A percentile compares a stretch with the other conserved stretches of the same genome.
Conservation (phyloP, 2,329 filamentous ascomycete species). For the Neospermospora avenae region DNA sequence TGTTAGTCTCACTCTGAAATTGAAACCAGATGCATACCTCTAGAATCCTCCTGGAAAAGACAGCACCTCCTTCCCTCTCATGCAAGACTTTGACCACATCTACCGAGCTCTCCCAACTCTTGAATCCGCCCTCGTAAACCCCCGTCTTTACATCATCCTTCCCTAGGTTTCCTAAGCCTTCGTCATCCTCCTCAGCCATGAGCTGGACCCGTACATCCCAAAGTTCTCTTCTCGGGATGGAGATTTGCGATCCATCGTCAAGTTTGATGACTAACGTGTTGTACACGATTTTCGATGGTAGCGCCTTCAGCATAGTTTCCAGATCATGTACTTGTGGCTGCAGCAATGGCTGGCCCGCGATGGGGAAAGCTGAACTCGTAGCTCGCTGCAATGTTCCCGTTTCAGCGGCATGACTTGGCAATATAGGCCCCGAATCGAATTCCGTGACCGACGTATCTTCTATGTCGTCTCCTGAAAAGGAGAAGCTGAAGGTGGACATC, state of each 20-base stretch:
- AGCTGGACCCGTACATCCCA: constrained; percentile 80
- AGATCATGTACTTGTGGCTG: constrained; percentile 51
- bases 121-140: constrained; percentile 84
- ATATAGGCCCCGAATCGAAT: neutral
- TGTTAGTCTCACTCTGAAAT: constrained; percentile 8
- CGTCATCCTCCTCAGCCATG: constrained; percentile 66
- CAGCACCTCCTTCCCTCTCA: constrained; percentile 13
- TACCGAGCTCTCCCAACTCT: constrained; percentile 84
- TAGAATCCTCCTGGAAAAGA: constrained; percentile 24
- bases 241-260: constrained; percentile 51
- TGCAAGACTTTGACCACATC: constrained; percentile 65
- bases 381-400: constrained; percentile 30
- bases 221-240: constrained; percentile 69
- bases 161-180: constrained; percentile 51
- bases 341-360: constrained; percentile 58
- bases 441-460: constrained; percentile 40
- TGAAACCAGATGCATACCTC: constrained; percentile 28
- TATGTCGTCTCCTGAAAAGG: constrained; percentile 63
- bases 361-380: constrained; percentile 51
- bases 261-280: constrained; percentile 57
- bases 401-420: constrained; percentile 33
- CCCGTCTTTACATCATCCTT: constrained; percentile 75
- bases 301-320: constrained; percentile 47
- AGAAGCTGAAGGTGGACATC: constrained; percentile 44
- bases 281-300: constrained; percentile 75